These are phyloP conservation scores for Colletotrichum lentis DNA, from an alignment of 2,329 filamentous ascomycete genomes.

Conservation along the genomic window DNA sequence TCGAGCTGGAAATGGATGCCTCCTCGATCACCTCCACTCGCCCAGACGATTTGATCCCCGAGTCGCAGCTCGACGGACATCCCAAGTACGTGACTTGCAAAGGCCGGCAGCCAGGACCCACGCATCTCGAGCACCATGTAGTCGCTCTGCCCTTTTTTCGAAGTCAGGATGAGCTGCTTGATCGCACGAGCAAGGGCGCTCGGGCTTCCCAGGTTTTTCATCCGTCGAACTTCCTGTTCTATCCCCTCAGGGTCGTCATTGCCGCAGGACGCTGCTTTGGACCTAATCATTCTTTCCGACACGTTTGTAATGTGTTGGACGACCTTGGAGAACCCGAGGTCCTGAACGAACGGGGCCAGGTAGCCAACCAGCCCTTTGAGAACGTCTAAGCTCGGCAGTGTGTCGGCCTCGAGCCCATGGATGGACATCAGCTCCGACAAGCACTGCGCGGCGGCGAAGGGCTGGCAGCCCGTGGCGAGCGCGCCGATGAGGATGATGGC, in stretches of 20 bases:
- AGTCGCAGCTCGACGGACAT: slow-evolving; percentile 3
- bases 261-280: too few relatives aligned
- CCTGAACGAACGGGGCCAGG: not conserved
- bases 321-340: slow-evolving; percentile 6
- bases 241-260: too few relatives aligned
- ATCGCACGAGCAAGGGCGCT: not conserved
- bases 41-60: not conserved
- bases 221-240: not conserved
- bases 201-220: not conserved
- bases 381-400: not conserved
- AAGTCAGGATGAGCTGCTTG: not conserved
- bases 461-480: accelerated
- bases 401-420: not conserved
- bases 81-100: not conserved
- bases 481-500: not conserved
- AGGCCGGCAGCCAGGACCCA: not conserved
- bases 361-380: not conserved
- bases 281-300: not conserved
- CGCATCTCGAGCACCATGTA: slow-evolving; percentile 1
- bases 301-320: not conserved
- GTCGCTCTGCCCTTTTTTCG: not conserved
- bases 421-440: not conserved
- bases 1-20: not conserved
- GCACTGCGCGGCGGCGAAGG: not conserved
- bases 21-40: not conserved